Conservation (phyloP, 306 rosid species). For the Prunus salicina region DNA sequence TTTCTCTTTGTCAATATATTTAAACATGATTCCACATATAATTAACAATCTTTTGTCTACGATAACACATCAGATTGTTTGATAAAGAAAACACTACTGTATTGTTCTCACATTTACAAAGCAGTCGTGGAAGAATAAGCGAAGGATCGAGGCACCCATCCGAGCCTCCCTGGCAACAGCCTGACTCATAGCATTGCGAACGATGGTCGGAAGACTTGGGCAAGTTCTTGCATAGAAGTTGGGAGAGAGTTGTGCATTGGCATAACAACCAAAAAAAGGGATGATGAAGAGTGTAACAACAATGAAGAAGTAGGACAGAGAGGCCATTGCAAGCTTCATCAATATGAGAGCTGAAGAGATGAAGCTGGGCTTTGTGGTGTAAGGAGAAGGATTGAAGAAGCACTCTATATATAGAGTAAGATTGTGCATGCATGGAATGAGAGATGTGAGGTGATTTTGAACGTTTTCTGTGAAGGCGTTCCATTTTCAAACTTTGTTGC, state of each 20-base stretch:
- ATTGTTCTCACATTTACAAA: conserved; percentile 52
- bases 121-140: conserved; percentile 89
- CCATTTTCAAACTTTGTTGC: conserved; percentile 4
- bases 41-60: too few relatives aligned
- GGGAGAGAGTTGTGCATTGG: conserved; percentile 55
- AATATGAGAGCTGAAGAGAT: not conserved
- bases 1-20: not conserved
- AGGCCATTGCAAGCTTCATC: not conserved
- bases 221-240: conserved; percentile 53
- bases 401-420: not conserved
- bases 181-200: conserved; percentile 41
- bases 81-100: not conserved
- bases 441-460: not conserved
- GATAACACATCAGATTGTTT: not conserved
- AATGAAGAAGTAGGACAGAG: not conserved
- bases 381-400: not conserved
- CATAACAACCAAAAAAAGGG: conserved; percentile 30
- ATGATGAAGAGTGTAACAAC: conserved; percentile 17
- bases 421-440: not conserved
- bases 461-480: not conserved
- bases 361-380: not conserved
- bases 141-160: conserved; percentile 73
- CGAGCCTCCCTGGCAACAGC: conserved; percentile 47
- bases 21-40: not conserved
- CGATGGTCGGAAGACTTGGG: conserved; percentile 45